phyloP scores from a whole-genome alignment of 164 flowering plant species.

The Pachysandra terminalis region DNA sequence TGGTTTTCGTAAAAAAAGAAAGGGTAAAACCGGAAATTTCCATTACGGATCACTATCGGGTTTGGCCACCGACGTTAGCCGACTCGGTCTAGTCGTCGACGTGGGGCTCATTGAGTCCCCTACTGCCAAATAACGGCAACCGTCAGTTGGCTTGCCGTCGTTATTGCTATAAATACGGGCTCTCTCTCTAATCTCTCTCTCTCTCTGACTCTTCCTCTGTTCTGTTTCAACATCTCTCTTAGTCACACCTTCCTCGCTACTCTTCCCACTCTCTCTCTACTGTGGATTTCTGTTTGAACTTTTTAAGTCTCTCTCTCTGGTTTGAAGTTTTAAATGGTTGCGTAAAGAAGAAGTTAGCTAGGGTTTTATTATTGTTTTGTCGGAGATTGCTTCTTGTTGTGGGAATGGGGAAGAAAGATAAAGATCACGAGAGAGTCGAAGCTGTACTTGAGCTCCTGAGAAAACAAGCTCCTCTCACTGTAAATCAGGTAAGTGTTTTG shows the following conservation, averaged over 20 bases:
- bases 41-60: conserved; percentile 14
- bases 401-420: conserved; percentile 66
- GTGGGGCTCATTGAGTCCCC: conserved; percentile 3
- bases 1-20: neutral
- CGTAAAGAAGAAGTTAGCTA: conserved; percentile 23
- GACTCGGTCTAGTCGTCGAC: neutral
- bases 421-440: conserved; percentile 41
- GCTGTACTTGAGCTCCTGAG: conserved; percentile 65
- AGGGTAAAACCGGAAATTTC: conserved; percentile 6
- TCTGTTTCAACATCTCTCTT: conserved; percentile 8
- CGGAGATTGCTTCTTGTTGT: neutral
- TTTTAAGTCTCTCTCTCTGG: neutral
- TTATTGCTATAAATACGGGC: conserved; percentile 20
- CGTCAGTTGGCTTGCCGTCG: conserved; percentile 16
- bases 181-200: conserved; percentile 12
- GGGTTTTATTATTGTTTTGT: conserved; percentile 9
- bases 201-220: neutral
- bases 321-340: conserved; percentile 22
- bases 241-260: conserved; percentile 3
- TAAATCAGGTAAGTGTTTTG: conserved; percentile 58
- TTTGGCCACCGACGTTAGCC: conserved; percentile 2
- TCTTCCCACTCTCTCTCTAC: neutral
- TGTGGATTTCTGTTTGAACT: too few relatives aligned
- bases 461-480: conserved; percentile 73
- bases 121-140: conserved; percentile 17